A percentile compares a stretch with the other conserved stretches of the same genome.
These are phyloP conservation scores for Aspergillus proliferans DNA, from an alignment of 2,329 filamentous ascomycete species.

Conservation along the genomic window DNA sequence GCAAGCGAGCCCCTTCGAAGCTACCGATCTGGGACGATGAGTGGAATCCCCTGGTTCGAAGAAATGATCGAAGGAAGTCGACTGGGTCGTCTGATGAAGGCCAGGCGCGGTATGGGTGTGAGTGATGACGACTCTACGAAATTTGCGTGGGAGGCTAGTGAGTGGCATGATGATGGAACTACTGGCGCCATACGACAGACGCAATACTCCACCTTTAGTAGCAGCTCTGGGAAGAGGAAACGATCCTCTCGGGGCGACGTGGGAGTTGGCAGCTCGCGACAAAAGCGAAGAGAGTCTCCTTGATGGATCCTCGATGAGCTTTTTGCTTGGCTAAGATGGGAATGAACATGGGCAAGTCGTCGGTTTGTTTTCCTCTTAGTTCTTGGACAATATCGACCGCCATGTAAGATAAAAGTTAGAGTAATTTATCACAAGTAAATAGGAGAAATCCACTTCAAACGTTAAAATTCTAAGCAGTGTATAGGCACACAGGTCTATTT, in stretches of 20 bases:
- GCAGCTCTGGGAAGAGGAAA: conserved; percentile 28
- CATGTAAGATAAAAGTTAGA: too few relatives aligned
- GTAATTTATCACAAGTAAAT: too few relatives aligned
- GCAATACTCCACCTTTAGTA: conserved; percentile 10
- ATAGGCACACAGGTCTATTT: too few relatives aligned
- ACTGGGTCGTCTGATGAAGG: conserved; percentile 61
- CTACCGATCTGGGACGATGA: conserved; percentile 32
- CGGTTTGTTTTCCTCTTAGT: too few relatives aligned
- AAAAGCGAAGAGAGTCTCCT: neutral
- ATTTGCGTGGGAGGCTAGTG: conserved; percentile 78
- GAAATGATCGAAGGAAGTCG: conserved; percentile 69
- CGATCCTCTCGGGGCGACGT: conserved; percentile 14
- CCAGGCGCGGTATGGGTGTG: conserved; percentile 50
- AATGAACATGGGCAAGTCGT: too few relatives aligned
- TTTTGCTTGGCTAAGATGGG: too few relatives aligned
- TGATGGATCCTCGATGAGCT: neutral
- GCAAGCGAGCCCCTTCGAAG: conserved; percentile 21
- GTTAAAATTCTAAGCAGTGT: too few relatives aligned
- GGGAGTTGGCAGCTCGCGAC: neutral
- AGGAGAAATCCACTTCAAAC: too few relatives aligned
- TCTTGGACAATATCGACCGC: too few relatives aligned
- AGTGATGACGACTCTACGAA: conserved; percentile 59
- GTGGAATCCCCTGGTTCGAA: conserved; percentile 81
- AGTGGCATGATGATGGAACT: conserved; percentile 54
- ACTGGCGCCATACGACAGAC: conserved; percentile 11